These are phyloP conservation scores for Sicyos edulis DNA, from an alignment of 306 rosid species.

Conservation along the genomic window DNA sequence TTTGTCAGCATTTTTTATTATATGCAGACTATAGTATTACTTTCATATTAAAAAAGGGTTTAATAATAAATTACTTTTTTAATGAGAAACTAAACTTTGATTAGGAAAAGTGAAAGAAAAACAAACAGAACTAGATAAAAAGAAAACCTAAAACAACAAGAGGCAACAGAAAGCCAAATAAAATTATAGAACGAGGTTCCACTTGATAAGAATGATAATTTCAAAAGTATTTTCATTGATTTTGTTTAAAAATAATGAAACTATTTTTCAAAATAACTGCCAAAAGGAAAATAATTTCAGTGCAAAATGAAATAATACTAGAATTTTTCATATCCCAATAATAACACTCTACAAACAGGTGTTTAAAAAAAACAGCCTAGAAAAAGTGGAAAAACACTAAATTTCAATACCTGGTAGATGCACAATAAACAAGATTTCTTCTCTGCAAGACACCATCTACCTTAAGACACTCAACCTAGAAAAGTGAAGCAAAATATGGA, in stretches of 20 bases:
- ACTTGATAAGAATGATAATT: background rate
- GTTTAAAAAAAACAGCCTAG: too few relatives aligned
- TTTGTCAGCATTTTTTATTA: background rate
- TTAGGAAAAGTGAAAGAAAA: background rate
- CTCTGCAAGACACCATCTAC: constrained; percentile 86
- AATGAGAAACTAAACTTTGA: background rate
- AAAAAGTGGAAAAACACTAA: background rate
- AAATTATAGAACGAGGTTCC: background rate
- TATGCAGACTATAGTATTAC: background rate
- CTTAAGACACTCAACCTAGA: constrained; percentile 85
- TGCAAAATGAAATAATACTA: background rate
- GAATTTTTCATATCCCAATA: background rate
- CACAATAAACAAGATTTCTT: constrained; percentile 96
- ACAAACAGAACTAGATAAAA: background rate
- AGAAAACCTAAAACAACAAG: background rate
- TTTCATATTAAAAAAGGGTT: background rate
- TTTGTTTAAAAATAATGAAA: background rate
- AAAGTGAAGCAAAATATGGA: constrained; percentile 20
- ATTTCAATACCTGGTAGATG: constrained; percentile 71
- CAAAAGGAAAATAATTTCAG: background rate
- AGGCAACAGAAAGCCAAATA: background rate
- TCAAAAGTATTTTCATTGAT: background rate
- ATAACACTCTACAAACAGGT: background rate
- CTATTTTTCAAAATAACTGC: background rate
- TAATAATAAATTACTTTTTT: background rate